Evolutionary conservation across 2,329 filamentous ascomycete genomes (phyloP).

Genomic region (Thermothelomyces thermophilus): DNA sequence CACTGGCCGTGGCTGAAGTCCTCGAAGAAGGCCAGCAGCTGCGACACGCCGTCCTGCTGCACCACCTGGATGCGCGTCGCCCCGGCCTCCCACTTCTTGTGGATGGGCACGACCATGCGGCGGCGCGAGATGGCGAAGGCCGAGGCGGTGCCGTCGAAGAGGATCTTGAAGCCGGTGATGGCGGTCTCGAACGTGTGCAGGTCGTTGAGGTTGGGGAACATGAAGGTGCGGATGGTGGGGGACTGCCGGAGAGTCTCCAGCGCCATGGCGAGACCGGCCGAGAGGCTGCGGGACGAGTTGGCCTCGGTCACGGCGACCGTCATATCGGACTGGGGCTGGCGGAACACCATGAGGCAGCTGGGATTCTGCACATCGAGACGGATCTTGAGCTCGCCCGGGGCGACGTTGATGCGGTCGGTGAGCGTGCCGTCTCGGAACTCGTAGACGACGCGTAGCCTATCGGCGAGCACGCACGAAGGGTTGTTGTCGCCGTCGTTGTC

Average conservation of each 20-base stretch:
- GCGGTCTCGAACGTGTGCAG: constrained; percentile 74
- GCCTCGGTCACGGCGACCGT: constrained; percentile 68
- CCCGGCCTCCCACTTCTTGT: constrained; percentile 90
- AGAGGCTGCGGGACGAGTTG: constrained; percentile 54
- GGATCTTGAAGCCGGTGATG: constrained; percentile 71
- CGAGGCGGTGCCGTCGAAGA: constrained; percentile 65
- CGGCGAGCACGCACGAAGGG: constrained; percentile 62
- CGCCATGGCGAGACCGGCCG: constrained; percentile 57
- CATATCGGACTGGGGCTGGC: constrained; percentile 69
- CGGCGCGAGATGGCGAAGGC: constrained; percentile 76
- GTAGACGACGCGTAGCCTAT: constrained; percentile 67
- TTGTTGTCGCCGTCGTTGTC: constrained; percentile 58
- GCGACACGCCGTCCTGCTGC: constrained; percentile 64
- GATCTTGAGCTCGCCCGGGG: constrained; percentile 64
- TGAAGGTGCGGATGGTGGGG: constrained; percentile 65
- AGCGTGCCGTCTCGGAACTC: constrained; percentile 71
- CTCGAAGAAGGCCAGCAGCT: constrained; percentile 80
- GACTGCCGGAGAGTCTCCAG: constrained; percentile 51
- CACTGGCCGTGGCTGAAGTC: constrained; percentile 81
- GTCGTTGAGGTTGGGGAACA: constrained; percentile 58
- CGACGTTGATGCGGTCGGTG: constrained; percentile 77
- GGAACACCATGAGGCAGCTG: constrained; percentile 58
- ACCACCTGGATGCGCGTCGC: constrained; percentile 75
- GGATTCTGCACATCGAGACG: constrained; percentile 56
- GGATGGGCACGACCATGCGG: constrained; percentile 84